phyloP scores from a whole-genome alignment of 2,329 filamentous ascomycete species.

The Capronia coronata region DNA sequence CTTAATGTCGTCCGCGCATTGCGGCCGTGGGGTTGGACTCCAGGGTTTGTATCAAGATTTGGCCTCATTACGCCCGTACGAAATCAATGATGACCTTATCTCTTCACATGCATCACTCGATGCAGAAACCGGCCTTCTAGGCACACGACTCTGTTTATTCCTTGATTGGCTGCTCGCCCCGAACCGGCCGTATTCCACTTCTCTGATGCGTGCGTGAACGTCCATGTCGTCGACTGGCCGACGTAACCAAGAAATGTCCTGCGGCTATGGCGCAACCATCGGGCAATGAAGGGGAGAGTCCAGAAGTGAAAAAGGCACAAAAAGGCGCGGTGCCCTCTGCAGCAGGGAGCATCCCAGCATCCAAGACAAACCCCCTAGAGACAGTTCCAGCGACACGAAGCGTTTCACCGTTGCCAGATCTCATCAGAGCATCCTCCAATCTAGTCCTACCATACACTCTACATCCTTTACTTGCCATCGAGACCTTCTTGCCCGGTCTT shows the following conservation, averaged over 20 bases:
- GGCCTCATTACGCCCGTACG: no score
- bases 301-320: constrained; percentile 1
- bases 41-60: no score
- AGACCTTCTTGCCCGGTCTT: constrained; percentile 19
- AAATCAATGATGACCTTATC: no score
- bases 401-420: constrained; percentile 12
- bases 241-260: neutral
- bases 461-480: constrained; percentile 20
- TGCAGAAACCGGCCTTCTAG: no score
- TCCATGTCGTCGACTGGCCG: no score
- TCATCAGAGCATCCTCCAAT: constrained; percentile 14
- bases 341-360: neutral
- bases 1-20: no score
- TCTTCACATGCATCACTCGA: no score
- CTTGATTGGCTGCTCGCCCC: neutral
- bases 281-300: neutral
- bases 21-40: no score
- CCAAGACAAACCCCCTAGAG: neutral
- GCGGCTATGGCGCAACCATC: neutral
- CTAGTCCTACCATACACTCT: constrained; percentile 21
- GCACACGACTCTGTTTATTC: neutral
- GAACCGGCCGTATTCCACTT: neutral
- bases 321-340: neutral
- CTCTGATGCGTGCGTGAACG: neutral
- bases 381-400: neutral